Base-by-base conservation (phyloP, 306 rosid species). In the Rubus idaeus region DNA sequence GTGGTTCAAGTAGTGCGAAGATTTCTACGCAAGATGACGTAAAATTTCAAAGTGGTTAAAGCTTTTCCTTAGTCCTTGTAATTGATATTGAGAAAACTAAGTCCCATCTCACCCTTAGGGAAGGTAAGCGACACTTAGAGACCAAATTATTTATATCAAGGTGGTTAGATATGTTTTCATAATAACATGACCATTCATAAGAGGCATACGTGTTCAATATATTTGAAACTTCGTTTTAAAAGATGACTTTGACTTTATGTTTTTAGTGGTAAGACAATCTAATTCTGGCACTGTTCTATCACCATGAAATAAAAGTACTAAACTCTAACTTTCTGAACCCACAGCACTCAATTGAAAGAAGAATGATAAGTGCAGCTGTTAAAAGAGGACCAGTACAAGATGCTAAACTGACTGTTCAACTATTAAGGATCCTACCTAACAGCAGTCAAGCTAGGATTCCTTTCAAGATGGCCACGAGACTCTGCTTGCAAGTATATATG, bases 401-500 rank as follows among this genome's bases (percentile, higher is more conserved):
- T n/a, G 55, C 10, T 72, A 53, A 73, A 55, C 40, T 44, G 30
- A 53, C 40, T 18, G 37, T 17, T 17, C 30, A 79, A 47, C 63
- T 23, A 74, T 65, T 21, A 30, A 18, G 61, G 60, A 81, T 72
- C 87, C 51, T 74, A 94, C 98, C 98, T 94, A 69, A 94, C 85
- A 70, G 93, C 88, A 80, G 80, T 84, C 89, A 90, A 89, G 79
- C 84, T 85, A 73, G 86, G 74, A 81, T 75, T 82, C 71, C 79
- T 77, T 67, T 83, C 91, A 42, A 80, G 79, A 68, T 74, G 81
- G 80, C 83, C 84, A 77, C 64, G 70, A 74, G 89, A 75, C 79
- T 75, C 84, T 70, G 77, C 73, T 82, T 88, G 93, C 85, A 87
- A 58, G 80, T 89, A 94, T 46, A 91, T 94, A 76, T 91, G 97